Evolutionary conservation across 495 filamentous ascomycete species (phyloP), one percentile per base, ranked within the genome.

Genomic region (Gamarada debralockiae): DNA sequence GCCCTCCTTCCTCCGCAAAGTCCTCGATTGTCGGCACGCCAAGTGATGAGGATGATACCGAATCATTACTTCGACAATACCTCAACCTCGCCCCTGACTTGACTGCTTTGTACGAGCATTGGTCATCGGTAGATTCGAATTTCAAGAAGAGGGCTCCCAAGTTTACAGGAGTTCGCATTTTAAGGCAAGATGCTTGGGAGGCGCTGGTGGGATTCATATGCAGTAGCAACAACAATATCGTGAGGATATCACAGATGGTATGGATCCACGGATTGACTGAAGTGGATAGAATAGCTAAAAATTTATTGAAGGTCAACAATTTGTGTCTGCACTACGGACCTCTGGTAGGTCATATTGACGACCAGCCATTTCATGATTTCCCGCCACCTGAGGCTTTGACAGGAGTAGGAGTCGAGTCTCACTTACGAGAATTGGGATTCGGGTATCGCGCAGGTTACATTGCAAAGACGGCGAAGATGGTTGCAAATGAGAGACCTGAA

Each of bases 201-300:
- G 84, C 95, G 4, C 73, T 99, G 3, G 73, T 99, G 13, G 84
- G 84, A 25, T 99, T 99, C 66, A 97, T 99, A 50, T 97, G 93
- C 76, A 96, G 91, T 66, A 95, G 89, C 70, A 99, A 99, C 69
- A 99, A 99, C 68, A 96, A 99, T 64, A 99, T 99, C 52, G 75
- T 81, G 3, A 84, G 93, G 22, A 99, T 99, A 60, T 89, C 86
- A 12, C 87, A 92, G 65, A 97, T 99, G 93, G 89, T 81, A 66
- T 43, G 51, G 18, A 20, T 33, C 15, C 1, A 38, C 25, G 36
- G 22, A 13, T 22, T 22, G 2, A 51, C 25, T 22, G 14, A 3
- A 12, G 31, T 18, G 6, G 27, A 31, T 25, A 13, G 9, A 43
- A 39, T 14, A 3, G 36, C 27, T 52, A 24, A 21, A 20, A 49